Evolutionary conservation across 2,329 filamentous ascomycete genomes (phyloP), one percentile per base, ranked within the genome.

Genomic region (Cercospora sojina): DNA sequence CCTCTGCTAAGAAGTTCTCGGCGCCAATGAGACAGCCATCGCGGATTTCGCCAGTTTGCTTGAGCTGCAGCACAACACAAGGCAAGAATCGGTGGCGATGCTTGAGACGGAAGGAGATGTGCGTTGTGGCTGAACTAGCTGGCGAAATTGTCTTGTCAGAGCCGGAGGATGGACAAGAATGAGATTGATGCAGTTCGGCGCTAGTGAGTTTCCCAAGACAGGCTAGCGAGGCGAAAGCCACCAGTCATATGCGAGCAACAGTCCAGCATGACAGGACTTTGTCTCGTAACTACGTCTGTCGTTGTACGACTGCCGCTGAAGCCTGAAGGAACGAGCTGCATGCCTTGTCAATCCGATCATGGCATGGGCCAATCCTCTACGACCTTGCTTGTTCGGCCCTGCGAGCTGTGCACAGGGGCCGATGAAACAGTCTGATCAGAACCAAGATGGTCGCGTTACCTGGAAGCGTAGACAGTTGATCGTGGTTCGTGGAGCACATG

Each of bases 21-120:
- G 58, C 58, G 58, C 58, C 58, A 60, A 60, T 60, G 58, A 20
- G 18, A 60, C 58, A 47, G 29, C 23, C 31, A 32, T 41, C 27
- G 41, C 58, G 58, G 58, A 49, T 29, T 49, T 60, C 58, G 58
- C 58, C 58, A 60, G 25, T 47, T 43, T 60, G 58, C 58, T 60
- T 47, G 58, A 47, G 20, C 25, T 47, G 58, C 58, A 60, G 58
- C 58, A 18, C 13, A 60, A 12, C 25, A 20, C 8, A 47, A 4
- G 25, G 35, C 16, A 60, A 27, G 35, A 25, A 27, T 18, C 53
- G 58, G 41, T 47, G 58, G 38, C 38, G 58, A 60, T 49, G 58
- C 58, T 60, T 49, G 35, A 60, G 58, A 29, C 18, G 58, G 38
- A 41, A 47, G 35, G 38, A 47, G 27, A 47, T 29, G 41, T 18